Conservation (phyloP, 2,329 filamentous ascomycete species). For the Botryotinia calthae region DNA sequence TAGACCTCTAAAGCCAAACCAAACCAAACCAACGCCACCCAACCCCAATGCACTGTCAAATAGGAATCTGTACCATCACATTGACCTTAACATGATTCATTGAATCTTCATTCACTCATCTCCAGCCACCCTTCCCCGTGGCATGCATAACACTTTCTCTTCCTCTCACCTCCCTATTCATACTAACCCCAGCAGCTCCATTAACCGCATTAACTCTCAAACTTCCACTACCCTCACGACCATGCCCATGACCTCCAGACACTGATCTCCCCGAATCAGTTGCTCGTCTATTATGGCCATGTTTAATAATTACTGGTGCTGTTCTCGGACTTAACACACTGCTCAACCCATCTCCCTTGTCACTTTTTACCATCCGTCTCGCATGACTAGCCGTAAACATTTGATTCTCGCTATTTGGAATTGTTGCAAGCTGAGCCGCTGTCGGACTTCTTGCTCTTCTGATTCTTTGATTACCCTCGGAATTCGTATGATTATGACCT, state of each 20-base stretch:
- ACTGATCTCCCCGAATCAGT: slow-evolving; percentile 35
- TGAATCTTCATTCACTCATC: slow-evolving; percentile 18
- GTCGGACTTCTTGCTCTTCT: slow-evolving; percentile 41
- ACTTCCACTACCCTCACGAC: slow-evolving; percentile 2
- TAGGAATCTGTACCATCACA: background rate
- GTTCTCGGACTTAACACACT: slow-evolving; percentile 61
- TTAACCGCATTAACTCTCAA: background rate
- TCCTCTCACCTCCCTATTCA: slow-evolving; percentile 30
- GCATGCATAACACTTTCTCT: slow-evolving; percentile 35
- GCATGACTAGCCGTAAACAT: slow-evolving; percentile 66
- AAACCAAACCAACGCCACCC: background rate
- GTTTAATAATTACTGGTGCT: slow-evolving; percentile 58
- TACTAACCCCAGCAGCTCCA: slow-evolving; percentile 23
- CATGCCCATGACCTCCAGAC: slow-evolving; percentile 27
- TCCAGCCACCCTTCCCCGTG: slow-evolving; percentile 37
- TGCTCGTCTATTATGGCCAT: slow-evolving; percentile 30
- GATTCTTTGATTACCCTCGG: slow-evolving; percentile 29
- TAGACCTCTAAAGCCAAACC: background rate
- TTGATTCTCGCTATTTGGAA: slow-evolving; percentile 56
- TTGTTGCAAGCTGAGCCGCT: slow-evolving; percentile 49
- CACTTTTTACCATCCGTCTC: slow-evolving; percentile 62
- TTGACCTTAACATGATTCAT: background rate
- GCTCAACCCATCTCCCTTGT: slow-evolving; percentile 54
- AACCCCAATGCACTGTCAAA: background rate
- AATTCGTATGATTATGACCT: slow-evolving; percentile 26